Base-by-base conservation (phyloP, 345 rosid genomes). In the Populus nigra region DNA sequence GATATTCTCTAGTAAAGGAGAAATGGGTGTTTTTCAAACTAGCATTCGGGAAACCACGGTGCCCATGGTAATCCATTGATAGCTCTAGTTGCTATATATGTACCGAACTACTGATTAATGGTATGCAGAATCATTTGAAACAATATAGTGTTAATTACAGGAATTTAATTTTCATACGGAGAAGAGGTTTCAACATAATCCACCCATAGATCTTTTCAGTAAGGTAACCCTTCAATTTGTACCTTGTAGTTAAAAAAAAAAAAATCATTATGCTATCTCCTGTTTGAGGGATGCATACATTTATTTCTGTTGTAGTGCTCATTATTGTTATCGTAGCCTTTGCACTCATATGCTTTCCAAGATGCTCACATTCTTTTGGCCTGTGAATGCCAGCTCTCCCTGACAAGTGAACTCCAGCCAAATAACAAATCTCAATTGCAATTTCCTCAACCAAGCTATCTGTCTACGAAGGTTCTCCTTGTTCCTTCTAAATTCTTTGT, bases 1-100 rank as follows among this genome's bases (percentile, higher is more conserved):
- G 97, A 86, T 93, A 85, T 84, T 92, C 78, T 87, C 95, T 75
- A 90, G 94, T 75, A 90, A 86, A 89, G 97, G 96, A 67, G 94
- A 93, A 71, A 84, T 90, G 47, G 98, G 97, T 6, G 79, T 92
- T 73, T 88, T 88, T 71, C 87, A 86, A 76, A 92, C 87, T 82
- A 84, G 76, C 88, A 93, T 92, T 87, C 86, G 86, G 72, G 97
- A 94, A 84, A 85, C 89, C 41, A 91, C 96, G 12, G 90, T 90
- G 66, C 97, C 97, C 65, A 77, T 82, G 91, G 99, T 96, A 89
- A 49, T 78, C n/a, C 68, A 39, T 57, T 2, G 70, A 36, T 71
- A 36, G 65, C 39, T 41, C 69, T 72, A 43, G 9, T 61, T 68
- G 68, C 73, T 66, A 22, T 50, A 29, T 69, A 29, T 53, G 57